Base-by-base conservation (phyloP, 768 basidiomycete genomes). In the Tulasnella sp. region DNA sequence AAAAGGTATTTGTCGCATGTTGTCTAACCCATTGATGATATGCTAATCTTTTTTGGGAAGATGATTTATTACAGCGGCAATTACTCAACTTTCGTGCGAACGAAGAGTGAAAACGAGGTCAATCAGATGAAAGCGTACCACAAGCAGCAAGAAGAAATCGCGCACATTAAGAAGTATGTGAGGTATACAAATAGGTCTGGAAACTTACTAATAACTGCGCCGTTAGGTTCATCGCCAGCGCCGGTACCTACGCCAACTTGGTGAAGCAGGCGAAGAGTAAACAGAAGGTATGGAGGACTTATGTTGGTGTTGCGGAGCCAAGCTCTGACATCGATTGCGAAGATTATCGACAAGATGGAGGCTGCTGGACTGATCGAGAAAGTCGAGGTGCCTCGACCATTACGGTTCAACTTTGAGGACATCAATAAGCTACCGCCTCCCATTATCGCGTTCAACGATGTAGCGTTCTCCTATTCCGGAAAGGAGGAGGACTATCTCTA, bases 301-400 rank as follows among this genome's bases (percentile, higher is more conserved):
- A 52, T 26, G 6, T 19, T 47, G 16, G 7, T 66, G 7, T 66
- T n/a, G 7, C 22, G 47, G 34, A 11, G 12, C 44, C n/a, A 40
- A n/a, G 29, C 1, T 63, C 47, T 34, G 62, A 44, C 63, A 8
- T 62, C 37, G 29, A 29, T 19, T 52, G 44, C 52, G 26, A 52
- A 77, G 87, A 98, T 99, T 75, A 96, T 99, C 81, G 96, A 99
- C 85, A 99, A 99, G 87, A 99, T 99, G 96, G 97, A 99, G 84
- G 96, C 96, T 34, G 96, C 95, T 16, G 96, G 96, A 75, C 85
- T 99, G 52, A 86, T 99, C 78, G 94, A 99, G 81, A 94, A 94
- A 82, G 83, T 97, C 73, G 94, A 95, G 78, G 79, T 80, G 3
- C 84, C 86, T 40, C 88, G 86, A 76, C 87, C 87, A 17, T 84